Base-by-base conservation (phyloP, 768 basidiomycete genomes). In the Mycena leptocephala region DNA sequence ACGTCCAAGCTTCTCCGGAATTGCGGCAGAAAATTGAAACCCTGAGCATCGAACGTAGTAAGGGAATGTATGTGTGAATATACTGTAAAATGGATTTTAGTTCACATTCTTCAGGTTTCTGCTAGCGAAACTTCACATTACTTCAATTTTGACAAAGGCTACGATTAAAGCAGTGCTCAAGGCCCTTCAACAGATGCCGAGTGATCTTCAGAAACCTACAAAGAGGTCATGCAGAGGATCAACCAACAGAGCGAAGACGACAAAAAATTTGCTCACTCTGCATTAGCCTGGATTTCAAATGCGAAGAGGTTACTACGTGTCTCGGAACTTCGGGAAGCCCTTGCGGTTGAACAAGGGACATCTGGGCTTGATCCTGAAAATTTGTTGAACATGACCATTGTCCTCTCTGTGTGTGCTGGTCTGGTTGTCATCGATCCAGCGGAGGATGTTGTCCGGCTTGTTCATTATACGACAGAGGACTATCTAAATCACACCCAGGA, bases 111-210 rank as follows among this genome's bases (percentile, higher is more conserved):
- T 14, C 20, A 70, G 70, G 70, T 72, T 72, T 33, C 33, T 72
- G 22, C 7, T 72, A 2, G 70, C 70, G 3, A 72, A 72, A 30
- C 61, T 72, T 22, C 70, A 72, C 33, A 61, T 72, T 14, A n/a
- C 5, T 14, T 62, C 46, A 1, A 32, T 72, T 20, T 24, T 28
- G 4, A 28, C 24, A 26, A 62, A 43, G 13, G 22, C 30, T 2
- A 72, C 70, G 14, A 24, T 48, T 6, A 62, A 58, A 22, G 41
- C 56, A 32, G 43, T 71, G 3, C 56, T n/a, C 1, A 41, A 62
- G 9, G 46, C 58, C 11, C 28, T 72, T 22, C 5, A 28, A n/a
- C 13, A 33, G 5, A 33, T 72, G 59, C 58, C 70, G 5, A 51
- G 6, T 6, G 65, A 37, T 24, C 24, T 67, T 7, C 11, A 67